Conservation (phyloP, 495 filamentous ascomycete species). For the Bryoglossum gracile region DNA sequence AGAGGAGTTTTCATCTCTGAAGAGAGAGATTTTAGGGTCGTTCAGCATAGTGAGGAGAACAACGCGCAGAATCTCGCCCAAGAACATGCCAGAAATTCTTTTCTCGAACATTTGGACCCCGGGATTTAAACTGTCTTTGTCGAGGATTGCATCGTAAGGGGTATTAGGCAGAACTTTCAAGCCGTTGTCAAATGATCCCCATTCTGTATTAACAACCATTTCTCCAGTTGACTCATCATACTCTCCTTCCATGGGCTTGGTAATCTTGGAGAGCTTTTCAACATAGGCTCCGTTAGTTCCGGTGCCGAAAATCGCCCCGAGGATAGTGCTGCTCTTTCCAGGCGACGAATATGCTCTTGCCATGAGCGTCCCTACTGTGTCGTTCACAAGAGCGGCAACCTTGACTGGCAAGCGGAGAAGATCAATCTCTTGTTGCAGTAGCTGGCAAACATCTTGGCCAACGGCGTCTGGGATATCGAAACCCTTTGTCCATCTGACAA, state of each 20-base stretch:
- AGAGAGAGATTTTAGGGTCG: conserved; percentile 52
- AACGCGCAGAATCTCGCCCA: conserved; percentile 86
- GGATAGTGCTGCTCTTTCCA: conserved; percentile 74
- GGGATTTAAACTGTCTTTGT: conserved; percentile 78
- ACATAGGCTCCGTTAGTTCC: conserved; percentile 95
- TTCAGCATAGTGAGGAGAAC: conserved; percentile 61
- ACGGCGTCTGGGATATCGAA: conserved; percentile 91
- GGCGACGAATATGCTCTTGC: conserved; percentile 90
- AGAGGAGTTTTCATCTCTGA: conserved; percentile 59
- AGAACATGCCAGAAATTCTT: conserved; percentile 95
- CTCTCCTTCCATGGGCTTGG: conserved; percentile 54
- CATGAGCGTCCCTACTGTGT: conserved; percentile 97
- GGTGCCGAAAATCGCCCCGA: conserved; percentile 92
- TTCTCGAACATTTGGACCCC: conserved; percentile 99
- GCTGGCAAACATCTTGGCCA: conserved; percentile 86
- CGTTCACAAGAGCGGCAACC: conserved; percentile 92
- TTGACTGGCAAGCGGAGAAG: conserved; percentile 77
- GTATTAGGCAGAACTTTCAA: conserved; percentile 82
- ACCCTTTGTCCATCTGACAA: conserved; percentile 97
- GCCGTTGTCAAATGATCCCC: conserved; percentile 96
- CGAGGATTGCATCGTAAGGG: conserved; percentile 70
- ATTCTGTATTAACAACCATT: conserved; percentile 98
- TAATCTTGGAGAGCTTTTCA: conserved; percentile 62
- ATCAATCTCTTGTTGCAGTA: conserved; percentile 90
- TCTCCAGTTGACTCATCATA: conserved; percentile 79